Base-by-base conservation (phyloP, 2,329 filamentous ascomycete genomes). In the Xylaria sp. region DNA sequence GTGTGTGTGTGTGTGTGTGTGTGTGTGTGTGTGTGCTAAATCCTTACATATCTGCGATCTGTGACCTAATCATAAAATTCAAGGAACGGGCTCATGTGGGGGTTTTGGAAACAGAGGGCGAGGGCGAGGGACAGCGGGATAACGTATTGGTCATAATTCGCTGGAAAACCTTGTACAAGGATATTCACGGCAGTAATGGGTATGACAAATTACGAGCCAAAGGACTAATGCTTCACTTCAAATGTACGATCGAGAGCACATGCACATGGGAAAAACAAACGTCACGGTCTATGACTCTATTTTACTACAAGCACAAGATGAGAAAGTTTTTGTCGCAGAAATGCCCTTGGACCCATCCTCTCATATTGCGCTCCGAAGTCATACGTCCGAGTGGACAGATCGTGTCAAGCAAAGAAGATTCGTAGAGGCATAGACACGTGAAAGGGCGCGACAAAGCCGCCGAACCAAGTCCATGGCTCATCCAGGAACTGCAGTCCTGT, bases 251-350 rank as follows among this genome's bases (percentile, higher is more conserved):
- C 4, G 21, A 26, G 16, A 52, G 29, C 22, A 43, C 37, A 38
- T 45, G 62, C 59, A 51, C 48, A 55, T 37, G 29, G 45, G 11
- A 24, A 48, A 43, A 39, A 48, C 40, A 38, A 7, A 17, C 26
- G 43, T 58, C 59, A 62, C 55, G 62, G 60, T 65, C 63, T 65
- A 65, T 65, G 74, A 76, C 74, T 79, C 76, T 78, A 78, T 72
- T 74, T 74, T 74, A 71, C 69, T 72, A 73, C 60, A 70, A 73
- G 71, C 74, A 78, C 75, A 76, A 71, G 65, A 72, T 72, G 72
- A 75, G 71, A 72, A 72, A 69, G 69, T 72, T 65, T n/a, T 68
- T 71, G 61, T 72, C 60, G 64, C 63, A 68, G 54, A 68, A 68
- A 71, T 74, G 67, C 68, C 72, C 69, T 61, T 66, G 11, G 65